phyloP scores from a whole-genome alignment of 768 basidiomycete genomes.

The Gloeophyllum trabeum region DNA sequence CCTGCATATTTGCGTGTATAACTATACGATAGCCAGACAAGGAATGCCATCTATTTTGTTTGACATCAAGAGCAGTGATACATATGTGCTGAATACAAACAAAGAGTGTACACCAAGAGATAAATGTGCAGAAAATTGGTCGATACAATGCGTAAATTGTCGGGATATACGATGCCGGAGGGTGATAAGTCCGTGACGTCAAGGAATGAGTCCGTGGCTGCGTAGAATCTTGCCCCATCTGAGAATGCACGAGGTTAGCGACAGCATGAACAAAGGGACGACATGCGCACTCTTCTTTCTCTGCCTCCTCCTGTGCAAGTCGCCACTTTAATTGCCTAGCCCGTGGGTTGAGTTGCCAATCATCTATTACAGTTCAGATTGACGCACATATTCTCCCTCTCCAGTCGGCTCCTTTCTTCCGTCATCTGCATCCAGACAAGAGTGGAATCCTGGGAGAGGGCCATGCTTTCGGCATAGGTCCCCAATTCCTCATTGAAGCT shows the following conservation, averaged over 20 bases:
- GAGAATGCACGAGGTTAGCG: slow-evolving; percentile 4
- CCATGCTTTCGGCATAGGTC: slow-evolving; percentile 78
- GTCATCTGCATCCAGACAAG: no score
- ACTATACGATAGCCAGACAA: no score
- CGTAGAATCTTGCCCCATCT: slow-evolving; percentile 63
- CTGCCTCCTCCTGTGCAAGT: slow-evolving; percentile 58
- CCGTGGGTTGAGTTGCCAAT: no score
- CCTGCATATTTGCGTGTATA: no score
- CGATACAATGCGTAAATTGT: no score
- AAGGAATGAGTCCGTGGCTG: slow-evolving; percentile 32
- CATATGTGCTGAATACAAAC: no score
- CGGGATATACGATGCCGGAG: no score
- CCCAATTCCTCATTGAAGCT: slow-evolving; percentile 93
- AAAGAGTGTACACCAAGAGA: no score
- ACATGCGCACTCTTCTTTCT: slow-evolving; percentile 66
- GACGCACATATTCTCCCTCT: slow-evolving; percentile 73
- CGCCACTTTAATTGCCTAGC: slow-evolving; percentile 63
- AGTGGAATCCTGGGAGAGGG: slow-evolving; percentile 72
- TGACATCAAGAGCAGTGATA: no score
- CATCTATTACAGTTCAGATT: no score
- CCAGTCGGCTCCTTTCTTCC: slow-evolving; percentile 59
- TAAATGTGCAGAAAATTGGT: no score
- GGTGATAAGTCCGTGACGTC: slow-evolving; percentile 7
- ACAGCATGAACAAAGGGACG: slow-evolving; percentile 5
- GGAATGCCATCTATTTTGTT: no score